Conservation (phyloP, 2,329 filamentous ascomycete species). For the Fusarium incarnatum region DNA sequence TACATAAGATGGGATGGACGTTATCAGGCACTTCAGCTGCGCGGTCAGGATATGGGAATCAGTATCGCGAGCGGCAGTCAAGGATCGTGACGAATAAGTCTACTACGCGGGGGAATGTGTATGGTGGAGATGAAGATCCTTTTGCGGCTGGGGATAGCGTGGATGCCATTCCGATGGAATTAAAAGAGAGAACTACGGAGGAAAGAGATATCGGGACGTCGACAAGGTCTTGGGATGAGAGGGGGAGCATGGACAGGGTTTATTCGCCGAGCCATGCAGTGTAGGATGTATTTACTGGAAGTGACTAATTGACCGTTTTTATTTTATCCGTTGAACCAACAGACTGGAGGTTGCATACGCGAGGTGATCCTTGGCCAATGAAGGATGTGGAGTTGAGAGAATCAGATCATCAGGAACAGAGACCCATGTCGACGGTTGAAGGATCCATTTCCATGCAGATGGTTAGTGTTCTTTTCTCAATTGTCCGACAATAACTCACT, state of each 20-base stretch:
- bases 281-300: neutral
- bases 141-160: slow-evolving; percentile 12
- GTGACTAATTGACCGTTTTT: neutral
- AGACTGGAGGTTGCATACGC: neutral
- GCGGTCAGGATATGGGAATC: slow-evolving; percentile 7
- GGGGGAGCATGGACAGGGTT: slow-evolving; percentile 10
- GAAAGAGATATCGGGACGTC: neutral
- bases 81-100: neutral
- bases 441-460: neutral
- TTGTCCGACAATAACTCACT: neutral
- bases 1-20: slow-evolving; percentile 19
- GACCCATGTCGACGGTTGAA: too few species aligned
- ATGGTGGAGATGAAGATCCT: slow-evolving; percentile 12
- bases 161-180: slow-evolving; percentile 13
- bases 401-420: neutral
- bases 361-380: neutral
- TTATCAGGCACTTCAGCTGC: slow-evolving; percentile 10
- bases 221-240: slow-evolving; percentile 18
- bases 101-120: neutral
- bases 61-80: slow-evolving; percentile 4
- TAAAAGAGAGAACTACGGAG: neutral
- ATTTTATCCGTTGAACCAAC: neutral
- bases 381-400: neutral
- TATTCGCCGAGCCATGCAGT: slow-evolving; percentile 22
- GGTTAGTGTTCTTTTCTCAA: neutral